These are phyloP conservation scores for Nakazawaea ernobii DNA, from an alignment of 805 yeast species.

Conservation along the genomic window DNA sequence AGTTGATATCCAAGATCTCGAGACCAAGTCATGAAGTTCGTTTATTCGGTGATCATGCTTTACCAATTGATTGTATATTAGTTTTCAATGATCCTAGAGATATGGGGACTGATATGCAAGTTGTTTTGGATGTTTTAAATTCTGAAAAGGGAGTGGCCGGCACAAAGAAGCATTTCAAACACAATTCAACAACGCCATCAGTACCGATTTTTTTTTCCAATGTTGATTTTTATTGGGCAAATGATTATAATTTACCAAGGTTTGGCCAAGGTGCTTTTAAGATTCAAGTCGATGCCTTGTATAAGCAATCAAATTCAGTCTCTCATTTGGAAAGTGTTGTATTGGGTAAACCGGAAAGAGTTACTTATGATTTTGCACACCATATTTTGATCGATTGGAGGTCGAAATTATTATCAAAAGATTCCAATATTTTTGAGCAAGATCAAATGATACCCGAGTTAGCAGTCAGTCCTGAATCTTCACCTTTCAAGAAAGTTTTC, in stretches of 20 bases:
- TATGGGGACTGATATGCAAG: slow-evolving; percentile 78
- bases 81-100: slow-evolving; percentile 90
- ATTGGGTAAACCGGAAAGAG: slow-evolving; percentile 75
- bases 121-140: slow-evolving; percentile 64
- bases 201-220: slow-evolving; percentile 77
- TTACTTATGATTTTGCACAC: slow-evolving; percentile 82
- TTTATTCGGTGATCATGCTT: slow-evolving; percentile 21
- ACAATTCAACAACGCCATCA: slow-evolving; percentile 34
- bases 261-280: slow-evolving; percentile 92
- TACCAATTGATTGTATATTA: slow-evolving; percentile 66
- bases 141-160: slow-evolving; percentile 61
- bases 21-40: slow-evolving; percentile 23
- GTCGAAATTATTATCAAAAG: slow-evolving; percentile 23
- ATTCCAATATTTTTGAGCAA: slow-evolving; percentile 10
- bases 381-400: slow-evolving; percentile 57
- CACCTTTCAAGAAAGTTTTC: slow-evolving; percentile 59
- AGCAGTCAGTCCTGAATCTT: slow-evolving; percentile 30
- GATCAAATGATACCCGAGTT: slow-evolving; percentile 37
- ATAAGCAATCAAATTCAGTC: slow-evolving; percentile 47
- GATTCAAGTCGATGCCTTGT: slow-evolving; percentile 53
- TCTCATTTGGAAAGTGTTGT: slow-evolving; percentile 44
- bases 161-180: slow-evolving; percentile 37
- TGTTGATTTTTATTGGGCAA: slow-evolving; percentile 85
- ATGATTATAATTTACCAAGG: slow-evolving; percentile 68
- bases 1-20: slow-evolving; percentile 39